Evolutionary conservation across 352 stramenopile species (phyloP), one percentile per base, ranked within the genome.

Genomic region (Pythium aquatile): DNA sequence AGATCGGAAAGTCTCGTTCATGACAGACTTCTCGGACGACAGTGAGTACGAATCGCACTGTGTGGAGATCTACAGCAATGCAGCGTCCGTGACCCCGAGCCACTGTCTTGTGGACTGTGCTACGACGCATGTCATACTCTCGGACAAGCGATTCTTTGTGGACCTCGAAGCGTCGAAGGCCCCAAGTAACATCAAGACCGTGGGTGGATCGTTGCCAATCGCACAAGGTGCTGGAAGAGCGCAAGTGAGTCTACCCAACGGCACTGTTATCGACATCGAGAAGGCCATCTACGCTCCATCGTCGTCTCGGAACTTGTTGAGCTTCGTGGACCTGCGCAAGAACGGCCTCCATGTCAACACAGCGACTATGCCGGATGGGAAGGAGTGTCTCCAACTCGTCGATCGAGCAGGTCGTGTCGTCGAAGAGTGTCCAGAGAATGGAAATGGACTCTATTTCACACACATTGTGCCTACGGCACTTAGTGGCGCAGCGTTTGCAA

Each of bases 1-100:
- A n/a, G 58, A 46, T 47, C 40, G n/a, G 24, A 68, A 61, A 30
- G 53, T 42, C 5, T 48, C 60, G 5, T 63, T 68, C 35, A 68
- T 68, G 62, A 63, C 55, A 2, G 17, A 63, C 29, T 59, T 63
- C 32, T 68, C 62, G 5, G 55, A 68, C 29, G 62, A 68, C 35
- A 63, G 62, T 32, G 55, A 59, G 3, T 9, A 20, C 16, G 62
- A 63, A 46, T n/a, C 55, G 8, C 30, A 68, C 39, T 63, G 62
- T 26, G 47, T 63, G 17, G 62, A 68, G 30, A 55, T 11, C 26
- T 61, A 40, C 40, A 40, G 24, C 13, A 47, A 47, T 17, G 40
- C 4, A n/a, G 40, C 40, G 13, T 14, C 40, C n/a, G 40, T n/a
- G 40, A 47, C 7, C 16, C 40, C 13, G 40, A 47, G 40, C 16